Percentiles rank a stretch among this genome's conserved stretches.
Conservation (phyloP, 495 filamentous ascomycete genomes). For the Penicillium nucicola region DNA sequence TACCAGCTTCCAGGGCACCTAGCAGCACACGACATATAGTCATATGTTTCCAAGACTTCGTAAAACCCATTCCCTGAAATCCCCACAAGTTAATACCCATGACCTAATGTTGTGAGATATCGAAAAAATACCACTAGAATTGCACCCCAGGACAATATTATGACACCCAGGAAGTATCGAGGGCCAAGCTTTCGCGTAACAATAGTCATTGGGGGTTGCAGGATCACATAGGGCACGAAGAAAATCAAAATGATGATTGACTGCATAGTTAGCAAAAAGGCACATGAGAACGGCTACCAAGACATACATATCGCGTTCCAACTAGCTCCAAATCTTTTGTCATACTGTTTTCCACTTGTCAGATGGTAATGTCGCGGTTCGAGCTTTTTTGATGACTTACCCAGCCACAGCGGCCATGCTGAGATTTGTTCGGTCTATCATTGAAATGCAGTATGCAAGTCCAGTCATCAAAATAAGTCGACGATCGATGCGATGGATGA, state of each 20-base stretch:
- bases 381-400: slow-evolving; percentile 45
- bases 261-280: slow-evolving; percentile 29
- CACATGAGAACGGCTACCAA: no score
- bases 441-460: slow-evolving; percentile 59
- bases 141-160: slow-evolving; percentile 52
- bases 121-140: slow-evolving; percentile 39
- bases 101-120: no score
- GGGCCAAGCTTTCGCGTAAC: slow-evolving; percentile 60
- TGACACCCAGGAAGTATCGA: slow-evolving; percentile 46
- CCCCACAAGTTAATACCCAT: no score
- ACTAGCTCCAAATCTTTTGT: slow-evolving; percentile 51
- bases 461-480: slow-evolving; percentile 63
- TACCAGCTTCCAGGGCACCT: slow-evolving; percentile 64
- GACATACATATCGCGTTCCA: slow-evolving; percentile 39
- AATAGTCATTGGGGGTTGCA: slow-evolving; percentile 59
- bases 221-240: slow-evolving; percentile 63
- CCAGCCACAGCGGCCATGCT: slow-evolving; percentile 61
- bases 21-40: slow-evolving; percentile 54
- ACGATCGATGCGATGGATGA: slow-evolving; percentile 60
- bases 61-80: slow-evolving; percentile 59
- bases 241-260: slow-evolving; percentile 61
- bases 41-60: slow-evolving; percentile 46
- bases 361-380: no score
- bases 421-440: slow-evolving; percentile 71
- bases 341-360: no score